Base-by-base conservation (phyloP, 768 basidiomycete species). In the Gloeopeniophorella convolvens region DNA sequence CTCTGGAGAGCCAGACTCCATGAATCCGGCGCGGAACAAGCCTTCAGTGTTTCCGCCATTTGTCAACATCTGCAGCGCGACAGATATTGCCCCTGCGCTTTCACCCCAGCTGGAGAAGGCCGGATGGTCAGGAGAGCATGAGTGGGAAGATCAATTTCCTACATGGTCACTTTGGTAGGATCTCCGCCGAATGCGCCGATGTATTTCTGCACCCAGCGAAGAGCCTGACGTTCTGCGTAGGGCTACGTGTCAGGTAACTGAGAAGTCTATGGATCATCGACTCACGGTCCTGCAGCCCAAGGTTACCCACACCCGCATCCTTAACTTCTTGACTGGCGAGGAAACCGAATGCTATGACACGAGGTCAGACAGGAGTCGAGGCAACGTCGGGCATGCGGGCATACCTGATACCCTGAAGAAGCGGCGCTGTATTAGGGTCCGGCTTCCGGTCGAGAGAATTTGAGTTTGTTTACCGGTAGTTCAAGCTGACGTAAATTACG, bases 161-260 rank as follows among this genome's bases (percentile, higher is more conserved):
- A 79, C 75, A 79, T 72, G 0, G 77, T 79, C 2, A 81, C 80
- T 62, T 77, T 80, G 5, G 60, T 62, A 0, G 77, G 74, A 60
- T 85, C 80, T 9, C 85, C 83, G 1, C 83, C 82, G 57, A 84
- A 86, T 5, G 67, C 65, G 27, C 62, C 56, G 48, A 85, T 82
- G 59, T 86, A 78, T 59, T 79, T 76, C 54, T 82, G 76, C 2
- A 85, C 66, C 83, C 84, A 85, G 44, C 74, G 63, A 4, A 87
- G 59, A 1, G 80, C 81, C 31, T 75, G 63, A 15, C 78, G 70
- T 60, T 80, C 76, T 83, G 62, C 11, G 20, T 12, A 37, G 11
- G 12, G 13, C n/a, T n/a, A n/a, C n/a, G n/a, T n/a, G n/a, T n/a
- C n/a, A n/a, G n/a, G n/a, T n/a, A n/a, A n/a, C n/a, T n/a, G n/a